Percentiles rank a stretch among this genome's conserved stretches.
phyloP scores from a whole-genome alignment of 495 filamentous ascomycete genomes.

The Glonium stellatum region DNA sequence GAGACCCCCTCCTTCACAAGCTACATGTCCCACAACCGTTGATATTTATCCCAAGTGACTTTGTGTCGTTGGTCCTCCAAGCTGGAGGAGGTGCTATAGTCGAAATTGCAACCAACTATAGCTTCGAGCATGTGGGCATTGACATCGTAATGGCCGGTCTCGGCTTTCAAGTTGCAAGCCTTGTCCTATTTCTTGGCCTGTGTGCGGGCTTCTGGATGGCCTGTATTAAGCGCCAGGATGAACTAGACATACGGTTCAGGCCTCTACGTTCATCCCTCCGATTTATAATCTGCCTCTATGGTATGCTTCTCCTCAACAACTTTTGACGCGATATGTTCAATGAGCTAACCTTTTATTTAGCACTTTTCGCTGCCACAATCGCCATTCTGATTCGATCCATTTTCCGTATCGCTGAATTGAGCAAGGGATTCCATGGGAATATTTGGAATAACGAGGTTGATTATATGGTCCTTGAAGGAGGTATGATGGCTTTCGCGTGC shows the following conservation, averaged over 20 bases:
- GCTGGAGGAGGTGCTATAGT: constrained; percentile 54
- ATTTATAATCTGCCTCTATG: neutral
- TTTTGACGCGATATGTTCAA: too few species aligned
- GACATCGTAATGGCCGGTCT: constrained; percentile 12
- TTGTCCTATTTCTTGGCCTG: constrained; percentile 1
- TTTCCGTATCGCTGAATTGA: constrained; percentile 38
- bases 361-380: constrained; percentile 14
- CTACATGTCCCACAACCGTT: too few species aligned
- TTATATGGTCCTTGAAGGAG: constrained; percentile 35
- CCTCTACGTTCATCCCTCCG: neutral
- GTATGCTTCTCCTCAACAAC: neutral
- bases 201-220: neutral
- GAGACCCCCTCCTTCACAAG: too few species aligned
- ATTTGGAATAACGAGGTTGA: constrained; percentile 33
- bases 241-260: neutral
- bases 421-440: constrained; percentile 33
- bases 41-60: constrained; percentile 53
- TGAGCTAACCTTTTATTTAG: neutral
- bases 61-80: constrained; percentile 57
- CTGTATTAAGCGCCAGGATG: neutral
- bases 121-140: constrained; percentile 2
- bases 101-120: constrained; percentile 31
- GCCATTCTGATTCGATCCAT: constrained; percentile 35
- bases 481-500: constrained; percentile 34
- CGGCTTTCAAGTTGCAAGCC: constrained; percentile 10